These are phyloP conservation scores for Cercophora scortea DNA, from an alignment of 495 filamentous ascomycete species.

Conservation along the genomic window DNA sequence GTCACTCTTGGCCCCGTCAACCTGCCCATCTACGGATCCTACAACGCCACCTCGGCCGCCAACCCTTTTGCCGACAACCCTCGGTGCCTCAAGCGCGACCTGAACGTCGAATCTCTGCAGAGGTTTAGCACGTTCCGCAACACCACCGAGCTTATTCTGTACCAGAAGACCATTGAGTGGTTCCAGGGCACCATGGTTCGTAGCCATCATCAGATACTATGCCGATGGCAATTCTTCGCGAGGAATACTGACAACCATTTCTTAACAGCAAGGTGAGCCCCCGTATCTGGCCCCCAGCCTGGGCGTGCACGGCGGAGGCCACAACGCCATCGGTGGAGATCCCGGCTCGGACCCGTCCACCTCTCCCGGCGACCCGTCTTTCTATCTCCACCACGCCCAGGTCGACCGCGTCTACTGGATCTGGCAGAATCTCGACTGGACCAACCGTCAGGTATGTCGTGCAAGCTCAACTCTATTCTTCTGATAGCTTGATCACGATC, in stretches of 20 bases:
- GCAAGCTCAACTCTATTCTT: no score
- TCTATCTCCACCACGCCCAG: constrained; percentile 61
- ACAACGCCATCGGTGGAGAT: constrained; percentile 34
- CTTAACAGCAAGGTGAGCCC: constrained; percentile 37
- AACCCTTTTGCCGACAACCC: neutral
- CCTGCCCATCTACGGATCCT: constrained; percentile 14
- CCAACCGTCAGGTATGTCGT: constrained; percentile 5
- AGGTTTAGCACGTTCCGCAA: constrained; percentile 28
- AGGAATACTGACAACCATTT: no score
- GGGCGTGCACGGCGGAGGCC: constrained; percentile 56
- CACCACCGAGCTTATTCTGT: constrained; percentile 32
- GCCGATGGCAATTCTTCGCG: no score
- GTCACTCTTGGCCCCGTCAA: constrained; percentile 47
- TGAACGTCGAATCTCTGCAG: constrained; percentile 38
- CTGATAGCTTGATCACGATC: neutral
- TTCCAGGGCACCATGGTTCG: constrained; percentile 39
- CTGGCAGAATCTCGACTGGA: constrained; percentile 55
- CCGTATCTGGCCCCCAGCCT: constrained; percentile 25
- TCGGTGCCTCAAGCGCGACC: constrained; percentile 46
- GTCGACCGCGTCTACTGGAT: constrained; percentile 62
- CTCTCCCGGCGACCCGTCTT: constrained; percentile 57
- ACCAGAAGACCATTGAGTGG: constrained; percentile 29
- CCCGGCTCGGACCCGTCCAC: constrained; percentile 46
- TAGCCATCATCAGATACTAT: no score
- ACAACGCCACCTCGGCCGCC: neutral